Conservation (phyloP, 2,329 filamentous ascomycete genomes). For the Penicillium brevicompactum region DNA sequence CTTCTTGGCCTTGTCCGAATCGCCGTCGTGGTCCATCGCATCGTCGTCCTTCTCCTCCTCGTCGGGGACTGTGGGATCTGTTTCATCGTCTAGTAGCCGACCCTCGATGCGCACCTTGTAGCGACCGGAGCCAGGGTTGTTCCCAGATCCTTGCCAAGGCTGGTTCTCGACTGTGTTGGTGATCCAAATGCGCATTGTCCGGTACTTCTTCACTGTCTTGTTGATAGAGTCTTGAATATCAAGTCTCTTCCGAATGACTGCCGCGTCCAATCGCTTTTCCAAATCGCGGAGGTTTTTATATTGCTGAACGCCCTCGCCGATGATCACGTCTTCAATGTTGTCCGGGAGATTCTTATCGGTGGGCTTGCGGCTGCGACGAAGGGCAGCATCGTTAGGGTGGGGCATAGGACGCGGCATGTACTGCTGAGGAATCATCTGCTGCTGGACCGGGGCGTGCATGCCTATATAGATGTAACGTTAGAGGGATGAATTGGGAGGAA, state of each 20-base stretch:
- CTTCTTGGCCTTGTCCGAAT: conserved; percentile 31
- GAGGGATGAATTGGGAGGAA: background rate
- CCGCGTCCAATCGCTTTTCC: conserved; percentile 85
- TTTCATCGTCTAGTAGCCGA: conserved; percentile 72
- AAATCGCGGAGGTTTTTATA: conserved; percentile 84
- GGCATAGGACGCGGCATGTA: conserved; percentile 40
- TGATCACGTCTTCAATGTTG: conserved; percentile 77
- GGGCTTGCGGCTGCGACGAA: conserved; percentile 82
- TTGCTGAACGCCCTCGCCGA: conserved; percentile 77
- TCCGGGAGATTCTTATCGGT: conserved; percentile 95
- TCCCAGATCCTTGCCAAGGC: conserved; percentile 70
- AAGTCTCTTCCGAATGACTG: conserved; percentile 89
- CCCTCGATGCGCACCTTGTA: conserved; percentile 94
- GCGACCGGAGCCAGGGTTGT: conserved; percentile 40
- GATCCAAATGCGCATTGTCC: conserved; percentile 89
- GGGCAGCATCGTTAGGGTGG: conserved; percentile 54
- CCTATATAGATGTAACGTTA: conserved; percentile 17
- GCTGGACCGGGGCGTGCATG: conserved; percentile 41
- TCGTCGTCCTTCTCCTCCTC: conserved; percentile 49
- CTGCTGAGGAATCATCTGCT: conserved; percentile 42
- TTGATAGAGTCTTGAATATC: conserved; percentile 83
- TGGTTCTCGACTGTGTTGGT: conserved; percentile 94
- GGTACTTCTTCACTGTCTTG: conserved; percentile 74
- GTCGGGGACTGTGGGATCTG: conserved; percentile 54
- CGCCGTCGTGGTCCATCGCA: conserved; percentile 63